Base-by-base conservation (phyloP, 106 monocot species). In the Amphibolis antarctica region DNA sequence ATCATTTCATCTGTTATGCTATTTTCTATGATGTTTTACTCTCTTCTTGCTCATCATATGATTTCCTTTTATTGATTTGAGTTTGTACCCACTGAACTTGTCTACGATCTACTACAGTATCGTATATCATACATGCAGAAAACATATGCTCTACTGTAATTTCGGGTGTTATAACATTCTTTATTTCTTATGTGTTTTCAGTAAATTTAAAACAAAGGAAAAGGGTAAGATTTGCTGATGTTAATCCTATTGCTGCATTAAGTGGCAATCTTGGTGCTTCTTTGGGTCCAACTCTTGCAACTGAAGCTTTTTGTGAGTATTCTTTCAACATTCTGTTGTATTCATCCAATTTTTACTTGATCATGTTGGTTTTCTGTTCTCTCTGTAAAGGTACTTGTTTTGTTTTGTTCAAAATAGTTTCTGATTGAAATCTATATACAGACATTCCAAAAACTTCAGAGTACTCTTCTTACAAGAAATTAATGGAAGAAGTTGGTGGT, bases 391-490 rank as follows among this genome's bases (percentile, higher is more conserved):
- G 14, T 27, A 28, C 14, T 27, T 57, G 0, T 46, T 23, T 44
- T 57, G 43, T 42, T 68, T 45, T 44, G 27, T 9, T 12, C 4
- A 10, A 5, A 56, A 15, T 44, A 42, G 12, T 12, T 4, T 68
- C 7, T 47, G n/a, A 21, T 46, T 11, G 4, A 64, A 43, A 21
- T 24, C 12, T 67, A n/a, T 10, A 17, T 46, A 63, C 60, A 55
- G 49, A 62, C 64, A 48, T 49, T 55, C 61, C 73, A 56, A 73
- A 73, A 62, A 78, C 78, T 13, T 73, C 78, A 13, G 73, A 78
- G 50, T 67, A 61, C 47, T 53, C 20, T 63, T 78, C 55, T 53
- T 78, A 62, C 48, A 73, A 68, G 68, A 78, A 73, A 64, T 36
- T 78, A 47, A 15, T 51, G 9, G 73, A 73, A 72, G 68, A 62